Evolutionary conservation across 257 asterid genomes (phyloP).

Genomic region (Buddleja alternifolia): DNA sequence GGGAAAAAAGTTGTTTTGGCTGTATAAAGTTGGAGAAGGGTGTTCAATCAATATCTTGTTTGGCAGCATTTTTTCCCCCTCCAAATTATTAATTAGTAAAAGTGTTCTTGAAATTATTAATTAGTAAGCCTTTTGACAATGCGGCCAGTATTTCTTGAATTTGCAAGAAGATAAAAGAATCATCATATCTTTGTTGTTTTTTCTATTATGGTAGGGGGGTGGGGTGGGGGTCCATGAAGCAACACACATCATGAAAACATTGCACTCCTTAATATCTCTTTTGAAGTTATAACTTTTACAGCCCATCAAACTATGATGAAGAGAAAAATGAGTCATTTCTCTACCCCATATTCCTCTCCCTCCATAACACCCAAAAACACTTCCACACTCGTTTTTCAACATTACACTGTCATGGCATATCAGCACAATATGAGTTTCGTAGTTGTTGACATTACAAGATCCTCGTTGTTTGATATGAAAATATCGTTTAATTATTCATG

Average conservation of each 20-base stretch:
- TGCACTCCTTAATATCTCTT: constrained; percentile 26
- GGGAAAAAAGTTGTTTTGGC: constrained; percentile 21
- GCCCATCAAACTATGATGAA: constrained; percentile 40
- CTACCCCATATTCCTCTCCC: not conserved
- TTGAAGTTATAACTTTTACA: constrained; percentile 39
- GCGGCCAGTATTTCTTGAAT: not conserved
- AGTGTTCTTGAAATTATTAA: not conserved
- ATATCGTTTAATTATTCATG: too few species aligned
- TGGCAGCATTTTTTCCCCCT: not conserved
- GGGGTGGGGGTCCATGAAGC: constrained; percentile 37
- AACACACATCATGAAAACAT: constrained; percentile 42
- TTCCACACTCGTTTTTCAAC: too few species aligned
- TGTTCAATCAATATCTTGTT: constrained; percentile 15
- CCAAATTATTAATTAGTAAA: not conserved
- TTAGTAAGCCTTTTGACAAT: constrained; percentile 3
- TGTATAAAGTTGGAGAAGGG: constrained; percentile 16
- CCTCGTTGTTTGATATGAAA: too few species aligned
- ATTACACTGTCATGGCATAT: too few species aligned
- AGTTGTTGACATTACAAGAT: too few species aligned
- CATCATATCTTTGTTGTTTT: constrained; percentile 26
- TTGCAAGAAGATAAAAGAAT: not conserved
- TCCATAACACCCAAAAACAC: constrained; percentile 9
- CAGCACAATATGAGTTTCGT: too few species aligned
- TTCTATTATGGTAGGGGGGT: constrained; percentile 31
- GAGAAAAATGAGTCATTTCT: constrained; percentile 14